Percentiles rank a stretch among this genome's conserved stretches.
phyloP scores from a whole-genome alignment of 306 rosid genomes.

The Myrica gale region DNA sequence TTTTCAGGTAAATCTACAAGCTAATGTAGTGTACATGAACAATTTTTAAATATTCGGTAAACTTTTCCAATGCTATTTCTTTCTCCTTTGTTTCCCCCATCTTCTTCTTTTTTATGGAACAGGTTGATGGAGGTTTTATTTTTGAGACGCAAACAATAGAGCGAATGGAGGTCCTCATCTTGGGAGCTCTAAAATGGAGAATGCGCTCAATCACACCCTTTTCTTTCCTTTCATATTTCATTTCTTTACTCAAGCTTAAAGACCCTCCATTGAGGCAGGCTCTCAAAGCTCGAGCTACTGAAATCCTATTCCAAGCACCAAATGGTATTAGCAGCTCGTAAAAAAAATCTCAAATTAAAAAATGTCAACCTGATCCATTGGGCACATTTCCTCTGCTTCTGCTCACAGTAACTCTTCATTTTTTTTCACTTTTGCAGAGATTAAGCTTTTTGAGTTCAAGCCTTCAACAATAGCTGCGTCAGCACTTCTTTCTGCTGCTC shows the following conservation, averaged over 20 bases:
- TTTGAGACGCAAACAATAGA: conserved; percentile 74
- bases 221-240: conserved; percentile 69
- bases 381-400: background rate
- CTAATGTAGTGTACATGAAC: background rate
- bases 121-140: conserved; percentile 64
- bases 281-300: conserved; percentile 67
- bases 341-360: background rate
- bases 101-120: conserved; percentile 11
- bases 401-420: conserved; percentile 2
- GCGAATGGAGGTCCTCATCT: conserved; percentile 73
- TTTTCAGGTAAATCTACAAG: conserved; percentile 52
- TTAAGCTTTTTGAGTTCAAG: conserved; percentile 70
- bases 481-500: conserved; percentile 69
- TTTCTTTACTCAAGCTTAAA: conserved; percentile 44
- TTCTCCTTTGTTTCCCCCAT: too few species aligned
- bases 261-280: conserved; percentile 57
- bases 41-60: background rate
- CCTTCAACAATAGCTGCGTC: conserved; percentile 83
- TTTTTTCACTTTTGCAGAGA: conserved; percentile 44
- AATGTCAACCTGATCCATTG: background rate
- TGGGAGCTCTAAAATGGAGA: conserved; percentile 84
- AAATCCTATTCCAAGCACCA: conserved; percentile 75
- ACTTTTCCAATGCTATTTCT: too few species aligned
- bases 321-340: conserved; percentile 47
- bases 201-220: conserved; percentile 96